phyloP scores from a whole-genome alignment of 148 eudicot species.

The Fagopyrum esculentum region DNA sequence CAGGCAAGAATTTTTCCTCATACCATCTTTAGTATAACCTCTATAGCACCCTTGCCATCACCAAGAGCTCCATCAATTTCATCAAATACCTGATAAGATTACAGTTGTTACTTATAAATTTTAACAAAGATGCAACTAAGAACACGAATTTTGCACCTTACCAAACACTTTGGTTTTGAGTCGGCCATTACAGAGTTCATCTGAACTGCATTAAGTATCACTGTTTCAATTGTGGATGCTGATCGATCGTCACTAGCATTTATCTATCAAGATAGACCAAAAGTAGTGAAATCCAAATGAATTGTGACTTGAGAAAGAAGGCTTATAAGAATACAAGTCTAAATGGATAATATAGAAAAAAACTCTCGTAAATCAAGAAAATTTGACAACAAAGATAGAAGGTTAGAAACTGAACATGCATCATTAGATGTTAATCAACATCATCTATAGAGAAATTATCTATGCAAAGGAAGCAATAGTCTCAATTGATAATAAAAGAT shows the following conservation, averaged over 20 bases:
- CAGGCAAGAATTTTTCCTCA: slow-evolving; percentile 3
- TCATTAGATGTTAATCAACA: background rate
- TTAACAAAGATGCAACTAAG: background rate
- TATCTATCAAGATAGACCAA: slow-evolving; percentile 36
- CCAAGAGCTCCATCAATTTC: slow-evolving; percentile 99
- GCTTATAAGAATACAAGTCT: background rate
- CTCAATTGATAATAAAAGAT: background rate
- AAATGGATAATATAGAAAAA: background rate
- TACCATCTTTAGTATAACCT: slow-evolving; percentile 86
- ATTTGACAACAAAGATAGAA: background rate
- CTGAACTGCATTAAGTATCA: slow-evolving; percentile 92
- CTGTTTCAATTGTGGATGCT: slow-evolving; percentile 65
- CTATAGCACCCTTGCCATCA: slow-evolving; percentile 98
- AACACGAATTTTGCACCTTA: slow-evolving; percentile 26
- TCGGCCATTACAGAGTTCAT: slow-evolving; percentile 87
- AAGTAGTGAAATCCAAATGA: background rate
- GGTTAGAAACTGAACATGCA: background rate
- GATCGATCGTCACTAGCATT: slow-evolving; percentile 98
- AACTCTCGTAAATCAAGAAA: background rate
- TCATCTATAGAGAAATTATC: background rate
- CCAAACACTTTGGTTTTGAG: slow-evolving; percentile 95
- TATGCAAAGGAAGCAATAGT: background rate
- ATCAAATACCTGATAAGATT: slow-evolving; percentile 67
- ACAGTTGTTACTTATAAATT: background rate
- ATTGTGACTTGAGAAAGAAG: slow-evolving; percentile 1